Evolutionary conservation across 2,329 filamentous ascomycete species (phyloP).

Genomic region (Fusarium papillatum): DNA sequence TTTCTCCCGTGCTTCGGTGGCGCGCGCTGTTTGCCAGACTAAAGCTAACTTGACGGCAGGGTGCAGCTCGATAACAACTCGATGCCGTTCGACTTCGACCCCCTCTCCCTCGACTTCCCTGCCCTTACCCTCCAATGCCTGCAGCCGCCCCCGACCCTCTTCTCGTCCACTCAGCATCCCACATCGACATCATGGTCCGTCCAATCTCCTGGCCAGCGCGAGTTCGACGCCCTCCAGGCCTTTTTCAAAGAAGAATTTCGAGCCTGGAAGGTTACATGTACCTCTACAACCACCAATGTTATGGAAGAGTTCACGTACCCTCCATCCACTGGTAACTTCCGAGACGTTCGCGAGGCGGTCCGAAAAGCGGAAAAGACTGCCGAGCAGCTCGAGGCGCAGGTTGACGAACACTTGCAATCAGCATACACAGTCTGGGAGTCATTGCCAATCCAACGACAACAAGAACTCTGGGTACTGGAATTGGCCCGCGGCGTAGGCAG

Average conservation of each 20-base stretch:
- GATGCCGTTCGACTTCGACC: slow-evolving; percentile 83
- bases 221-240: slow-evolving; percentile 78
- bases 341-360: slow-evolving; percentile 61
- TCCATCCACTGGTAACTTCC: slow-evolving; percentile 53
- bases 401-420: slow-evolving; percentile 81
- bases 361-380: slow-evolving; percentile 65
- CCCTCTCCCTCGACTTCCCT: slow-evolving; percentile 87
- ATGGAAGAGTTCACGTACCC: slow-evolving; percentile 67
- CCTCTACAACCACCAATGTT: slow-evolving; percentile 62
- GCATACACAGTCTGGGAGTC: slow-evolving; percentile 83
- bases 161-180: slow-evolving; percentile 84
- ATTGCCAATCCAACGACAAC: slow-evolving; percentile 68
- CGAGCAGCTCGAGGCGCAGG: slow-evolving; percentile 75
- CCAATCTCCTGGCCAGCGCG: slow-evolving; percentile 78
- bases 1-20: not conserved
- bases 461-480: slow-evolving; percentile 73
- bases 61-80: slow-evolving; percentile 68
- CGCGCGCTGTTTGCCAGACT: slow-evolving; percentile 7
- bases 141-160: slow-evolving; percentile 84
- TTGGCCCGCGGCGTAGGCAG: slow-evolving; percentile 71
- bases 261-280: slow-evolving; percentile 71
- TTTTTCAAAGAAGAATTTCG: slow-evolving; percentile 78
- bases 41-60: slow-evolving; percentile 50
- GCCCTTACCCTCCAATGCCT: slow-evolving; percentile 87
- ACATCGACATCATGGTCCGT: slow-evolving; percentile 87